Evolutionary conservation across 164 flowering plant species (phyloP).

Genomic region (Aristolochia fimbriata): DNA sequence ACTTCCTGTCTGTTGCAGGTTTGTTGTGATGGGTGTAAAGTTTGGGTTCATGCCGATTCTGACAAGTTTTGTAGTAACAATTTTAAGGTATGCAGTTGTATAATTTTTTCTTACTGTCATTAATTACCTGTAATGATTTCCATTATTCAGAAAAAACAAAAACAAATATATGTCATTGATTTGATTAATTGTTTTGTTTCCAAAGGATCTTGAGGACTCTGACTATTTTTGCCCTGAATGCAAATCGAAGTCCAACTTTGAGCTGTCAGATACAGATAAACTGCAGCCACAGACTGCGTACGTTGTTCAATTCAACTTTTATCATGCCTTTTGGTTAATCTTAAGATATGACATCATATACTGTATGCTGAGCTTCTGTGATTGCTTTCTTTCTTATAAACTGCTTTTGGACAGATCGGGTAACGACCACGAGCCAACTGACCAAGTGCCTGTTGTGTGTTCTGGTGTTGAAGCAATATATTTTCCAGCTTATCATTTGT

Average conservation of each 20-base stretch:
- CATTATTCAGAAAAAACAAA: neutral
- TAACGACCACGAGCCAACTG: conserved; percentile 11
- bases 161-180: conserved; percentile 8
- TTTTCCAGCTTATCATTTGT: conserved; percentile 70
- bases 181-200: conserved; percentile 5
- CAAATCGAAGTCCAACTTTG: conserved; percentile 77
- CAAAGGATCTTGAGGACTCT: conserved; percentile 49
- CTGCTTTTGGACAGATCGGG: conserved; percentile 28
- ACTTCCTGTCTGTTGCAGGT: conserved; percentile 33
- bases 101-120: neutral
- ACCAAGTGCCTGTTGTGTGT: conserved; percentile 60
- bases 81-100: conserved; percentile 50
- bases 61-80: conserved; percentile 52
- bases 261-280: conserved; percentile 42
- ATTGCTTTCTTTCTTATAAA: neutral
- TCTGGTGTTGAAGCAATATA: conserved; percentile 78
- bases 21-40: conserved; percentile 91
- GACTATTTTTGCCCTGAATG: conserved; percentile 94
- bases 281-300: conserved; percentile 34
- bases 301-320: conserved; percentile 1
- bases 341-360: too few species aligned
- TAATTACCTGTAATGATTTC: neutral
- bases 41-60: conserved; percentile 95
- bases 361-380: neutral
- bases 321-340: neutral